Conservation (phyloP, 2,329 filamentous ascomycete species). For the Hypocrella siamensis region DNA sequence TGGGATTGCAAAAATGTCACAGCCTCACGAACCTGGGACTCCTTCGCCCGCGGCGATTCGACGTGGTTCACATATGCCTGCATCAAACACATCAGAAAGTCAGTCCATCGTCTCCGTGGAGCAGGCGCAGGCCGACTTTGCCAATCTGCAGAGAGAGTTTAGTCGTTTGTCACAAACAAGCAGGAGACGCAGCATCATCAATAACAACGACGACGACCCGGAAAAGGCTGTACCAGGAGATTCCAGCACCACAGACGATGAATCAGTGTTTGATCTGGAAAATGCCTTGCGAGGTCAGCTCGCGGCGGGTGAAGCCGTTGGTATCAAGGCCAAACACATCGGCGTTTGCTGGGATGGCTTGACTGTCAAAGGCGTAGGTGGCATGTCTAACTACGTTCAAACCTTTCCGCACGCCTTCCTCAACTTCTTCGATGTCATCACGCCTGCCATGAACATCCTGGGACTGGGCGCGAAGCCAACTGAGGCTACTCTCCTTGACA, state of each 20-base stretch:
- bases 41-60: no score
- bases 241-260: slow-evolving; percentile 23
- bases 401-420: slow-evolving; percentile 68
- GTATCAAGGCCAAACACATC: slow-evolving; percentile 67
- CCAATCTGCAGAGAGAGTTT: slow-evolving; percentile 46
- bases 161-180: slow-evolving; percentile 40
- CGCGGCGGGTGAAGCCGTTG: slow-evolving; percentile 56
- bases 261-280: slow-evolving; percentile 57
- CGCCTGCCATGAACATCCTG: slow-evolving; percentile 46
- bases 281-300: slow-evolving; percentile 54
- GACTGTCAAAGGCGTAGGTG: slow-evolving; percentile 61
- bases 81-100: neutral
- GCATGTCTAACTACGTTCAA: slow-evolving; percentile 53
- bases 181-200: slow-evolving; percentile 10
- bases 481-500: slow-evolving; percentile 58
- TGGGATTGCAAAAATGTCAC: no score
- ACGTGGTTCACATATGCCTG: slow-evolving; percentile 1
- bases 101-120: slow-evolving; percentile 38
- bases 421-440: slow-evolving; percentile 60
- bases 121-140: slow-evolving; percentile 55
- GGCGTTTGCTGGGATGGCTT: slow-evolving; percentile 67
- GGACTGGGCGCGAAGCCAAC: slow-evolving; percentile 51
- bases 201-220: slow-evolving; percentile 27
- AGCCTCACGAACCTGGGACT: no score
- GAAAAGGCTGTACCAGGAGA: slow-evolving; percentile 35